Conservation (phyloP, 441 rosid genomes). For the Gossypium trilobum region DNA sequence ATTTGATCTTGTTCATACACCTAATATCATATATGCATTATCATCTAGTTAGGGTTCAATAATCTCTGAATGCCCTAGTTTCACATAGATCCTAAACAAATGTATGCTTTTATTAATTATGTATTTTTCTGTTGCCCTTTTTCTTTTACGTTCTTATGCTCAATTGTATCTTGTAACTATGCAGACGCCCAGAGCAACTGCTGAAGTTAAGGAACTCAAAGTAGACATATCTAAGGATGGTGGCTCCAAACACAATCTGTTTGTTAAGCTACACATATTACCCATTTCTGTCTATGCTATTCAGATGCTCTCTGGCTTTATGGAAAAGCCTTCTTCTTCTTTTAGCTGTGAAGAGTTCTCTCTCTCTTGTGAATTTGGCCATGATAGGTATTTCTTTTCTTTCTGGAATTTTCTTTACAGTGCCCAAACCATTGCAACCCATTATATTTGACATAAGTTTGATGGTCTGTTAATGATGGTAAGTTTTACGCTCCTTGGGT, state of each 20-base stretch:
- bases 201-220: conserved; percentile 69
- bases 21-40: not conserved
- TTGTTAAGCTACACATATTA: conserved; percentile 60
- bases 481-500: not conserved
- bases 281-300: conserved; percentile 50
- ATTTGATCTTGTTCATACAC: conserved; percentile 5
- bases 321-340: conserved; percentile 58
- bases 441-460: not conserved
- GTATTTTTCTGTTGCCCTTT: conserved; percentile 1
- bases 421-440: conserved; percentile 10
- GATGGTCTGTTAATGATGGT: not conserved
- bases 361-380: conserved; percentile 79
- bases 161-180: conserved; percentile 23
- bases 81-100: not conserved
- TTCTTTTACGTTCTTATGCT: not conserved
- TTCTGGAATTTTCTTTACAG: conserved; percentile 3
- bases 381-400: conserved; percentile 54
- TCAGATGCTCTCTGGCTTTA: conserved; percentile 35
- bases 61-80: not conserved
- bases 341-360: conserved; percentile 71
- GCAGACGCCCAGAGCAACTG: conserved; percentile 62
- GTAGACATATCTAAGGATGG: conserved; percentile 76
- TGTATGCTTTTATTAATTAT: not conserved
- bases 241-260: conserved; percentile 58
- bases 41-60: not conserved